phyloP scores from a whole-genome alignment of 176 grass and related monocot genomes.

The Thinopyrum elongatum region DNA sequence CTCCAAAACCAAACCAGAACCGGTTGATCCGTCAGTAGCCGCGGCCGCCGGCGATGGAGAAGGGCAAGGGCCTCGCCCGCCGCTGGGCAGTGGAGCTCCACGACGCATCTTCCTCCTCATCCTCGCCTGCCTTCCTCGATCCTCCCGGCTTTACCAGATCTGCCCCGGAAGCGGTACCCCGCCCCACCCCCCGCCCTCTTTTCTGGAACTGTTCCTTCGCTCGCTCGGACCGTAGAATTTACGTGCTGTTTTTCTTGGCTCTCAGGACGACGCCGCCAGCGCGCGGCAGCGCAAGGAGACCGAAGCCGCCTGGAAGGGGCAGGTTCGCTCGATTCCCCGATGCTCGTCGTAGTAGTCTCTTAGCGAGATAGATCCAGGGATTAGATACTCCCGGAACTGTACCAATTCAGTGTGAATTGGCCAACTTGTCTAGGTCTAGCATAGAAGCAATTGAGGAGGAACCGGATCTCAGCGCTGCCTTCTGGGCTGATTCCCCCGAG shows the following conservation, averaged over 20 bases:
- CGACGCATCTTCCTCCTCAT: slow-evolving; percentile 55
- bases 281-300: slow-evolving; percentile 85
- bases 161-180: slow-evolving; percentile 53
- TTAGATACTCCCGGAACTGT: not conserved
- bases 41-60: slow-evolving; percentile 65
- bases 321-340: slow-evolving; percentile 48
- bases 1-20: not conserved
- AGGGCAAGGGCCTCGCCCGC: slow-evolving; percentile 82
- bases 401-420: not conserved
- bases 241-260: not conserved
- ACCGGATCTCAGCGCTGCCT: not conserved
- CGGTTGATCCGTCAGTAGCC: not conserved
- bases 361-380: slow-evolving; percentile 1
- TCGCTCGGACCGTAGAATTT: not conserved
- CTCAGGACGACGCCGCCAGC: slow-evolving; percentile 71
- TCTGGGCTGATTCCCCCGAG: not conserved
- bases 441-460: not conserved
- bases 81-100: slow-evolving; percentile 89
- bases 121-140: slow-evolving; percentile 48
- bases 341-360: not conserved
- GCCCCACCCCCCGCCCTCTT: not conserved
- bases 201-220: not conserved
- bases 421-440: not conserved
- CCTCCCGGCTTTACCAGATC: slow-evolving; percentile 82
- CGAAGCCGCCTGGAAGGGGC: slow-evolving; percentile 80